Evolutionary conservation across 805 yeast genomes (phyloP).

Genomic region (Jamesozyma gamospora): DNA sequence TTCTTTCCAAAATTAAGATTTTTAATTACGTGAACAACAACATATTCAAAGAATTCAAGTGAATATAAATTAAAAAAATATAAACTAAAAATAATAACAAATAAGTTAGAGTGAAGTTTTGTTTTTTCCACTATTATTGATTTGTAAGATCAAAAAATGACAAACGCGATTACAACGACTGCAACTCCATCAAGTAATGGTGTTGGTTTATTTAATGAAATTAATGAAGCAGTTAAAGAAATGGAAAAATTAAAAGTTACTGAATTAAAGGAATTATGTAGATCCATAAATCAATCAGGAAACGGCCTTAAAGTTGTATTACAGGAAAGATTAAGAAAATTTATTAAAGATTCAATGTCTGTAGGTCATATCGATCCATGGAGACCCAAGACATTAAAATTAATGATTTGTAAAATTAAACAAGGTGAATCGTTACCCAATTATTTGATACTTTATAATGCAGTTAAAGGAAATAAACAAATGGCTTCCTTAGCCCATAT

Average conservation of each 20-base stretch:
- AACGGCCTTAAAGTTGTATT: conserved; percentile 56
- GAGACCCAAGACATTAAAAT: conserved; percentile 37
- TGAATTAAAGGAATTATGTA: conserved; percentile 44
- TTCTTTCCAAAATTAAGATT: no score
- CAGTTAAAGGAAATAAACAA: conserved; percentile 4
- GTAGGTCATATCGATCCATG: conserved; percentile 34
- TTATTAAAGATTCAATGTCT: conserved; percentile 34
- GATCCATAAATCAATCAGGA: conserved; percentile 38
- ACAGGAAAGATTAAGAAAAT: conserved; percentile 42
- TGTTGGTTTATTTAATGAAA: conserved; percentile 24
- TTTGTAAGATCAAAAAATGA: no score
- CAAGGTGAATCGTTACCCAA: conserved; percentile 32
- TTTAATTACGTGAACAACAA: no score
- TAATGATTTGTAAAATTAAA: conserved; percentile 33
- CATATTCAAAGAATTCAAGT: no score
- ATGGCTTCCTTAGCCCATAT: background rate
- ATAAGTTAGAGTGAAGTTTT: no score
- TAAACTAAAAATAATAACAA: no score
- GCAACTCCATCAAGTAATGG: conserved; percentile 2
- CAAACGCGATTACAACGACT: background rate
- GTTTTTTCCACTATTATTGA: no score
- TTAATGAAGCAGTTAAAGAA: conserved; percentile 25
- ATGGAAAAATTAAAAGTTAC: conserved; percentile 37
- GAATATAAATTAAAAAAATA: no score
- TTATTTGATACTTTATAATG: conserved; percentile 27